Conservation (phyloP, 2,329 filamentous ascomycete genomes). For the Aspergillus ochraceus region DNA sequence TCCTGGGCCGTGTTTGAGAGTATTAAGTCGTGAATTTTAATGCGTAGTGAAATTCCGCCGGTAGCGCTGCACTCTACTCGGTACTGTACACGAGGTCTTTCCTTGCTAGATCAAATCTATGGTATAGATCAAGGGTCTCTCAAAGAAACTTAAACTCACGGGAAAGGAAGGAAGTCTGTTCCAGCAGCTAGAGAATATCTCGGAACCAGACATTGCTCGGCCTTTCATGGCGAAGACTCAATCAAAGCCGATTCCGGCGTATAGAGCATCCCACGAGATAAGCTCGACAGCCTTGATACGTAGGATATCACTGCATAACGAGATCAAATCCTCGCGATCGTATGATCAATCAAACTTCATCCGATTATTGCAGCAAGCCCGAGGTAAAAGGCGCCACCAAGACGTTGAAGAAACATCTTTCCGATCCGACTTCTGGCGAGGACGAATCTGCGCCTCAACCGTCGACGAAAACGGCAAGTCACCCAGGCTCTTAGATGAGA, state of each 20-base stretch:
- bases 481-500: background rate
- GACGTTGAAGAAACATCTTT: background rate
- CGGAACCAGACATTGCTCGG: background rate
- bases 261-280: background rate
- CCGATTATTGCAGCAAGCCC: background rate
- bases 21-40: too few relatives aligned
- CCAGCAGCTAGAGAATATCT: background rate
- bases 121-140: background rate
- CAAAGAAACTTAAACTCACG: background rate
- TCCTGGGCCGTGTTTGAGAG: too few relatives aligned
- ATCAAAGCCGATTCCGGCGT: background rate
- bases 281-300: background rate
- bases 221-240: background rate
- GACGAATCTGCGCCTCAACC: too few relatives aligned
- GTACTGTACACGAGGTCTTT: background rate
- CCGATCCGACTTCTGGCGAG: background rate
- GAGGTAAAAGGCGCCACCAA: background rate
- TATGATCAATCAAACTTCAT: background rate
- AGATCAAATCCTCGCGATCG: background rate
- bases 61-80: background rate
- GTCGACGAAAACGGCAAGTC: background rate
- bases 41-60: too few relatives aligned
- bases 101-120: background rate
- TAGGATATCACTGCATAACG: background rate
- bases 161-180: background rate